Percentiles rank a stretch among this genome's conserved stretches.
phyloP scores from a whole-genome alignment of 768 basidiomycete species.

The Tricholomella constricta region DNA sequence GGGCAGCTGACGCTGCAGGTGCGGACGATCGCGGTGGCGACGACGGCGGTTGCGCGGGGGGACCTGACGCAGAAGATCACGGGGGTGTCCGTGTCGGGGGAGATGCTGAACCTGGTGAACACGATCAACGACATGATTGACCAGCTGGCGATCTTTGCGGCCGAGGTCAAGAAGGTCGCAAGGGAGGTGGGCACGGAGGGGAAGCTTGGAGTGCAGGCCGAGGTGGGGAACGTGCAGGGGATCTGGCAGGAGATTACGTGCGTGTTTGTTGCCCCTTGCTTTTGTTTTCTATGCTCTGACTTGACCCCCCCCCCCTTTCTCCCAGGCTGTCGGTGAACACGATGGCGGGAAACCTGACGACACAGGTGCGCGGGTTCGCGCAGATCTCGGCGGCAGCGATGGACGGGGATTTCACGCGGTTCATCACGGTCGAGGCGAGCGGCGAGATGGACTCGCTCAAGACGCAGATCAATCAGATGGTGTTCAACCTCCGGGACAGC shows the following conservation, averaged over 20 bases:
- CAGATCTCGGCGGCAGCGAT: constrained; percentile 98
- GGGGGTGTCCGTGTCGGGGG: constrained; percentile 91
- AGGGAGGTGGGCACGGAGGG: constrained; percentile 98
- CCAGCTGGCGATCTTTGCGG: constrained; percentile 57
- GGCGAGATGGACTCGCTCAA: constrained; percentile 99
- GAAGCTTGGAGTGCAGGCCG: constrained; percentile 97
- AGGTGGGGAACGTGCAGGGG: constrained; percentile 95
- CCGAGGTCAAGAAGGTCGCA: constrained; percentile 89
- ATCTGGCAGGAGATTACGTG: constrained; percentile 99
- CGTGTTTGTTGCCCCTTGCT: constrained; percentile 30
- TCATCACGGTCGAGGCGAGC: constrained; percentile 98
- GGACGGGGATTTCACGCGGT: constrained; percentile 97
- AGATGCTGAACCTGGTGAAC: constrained; percentile 94
- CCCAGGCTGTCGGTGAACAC: constrained; percentile 91
- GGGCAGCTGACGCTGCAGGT: constrained; percentile 87
- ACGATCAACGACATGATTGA: constrained; percentile 92
- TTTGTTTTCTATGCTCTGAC: background rate
- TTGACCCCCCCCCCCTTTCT: background rate
- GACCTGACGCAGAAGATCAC: constrained; percentile 93
- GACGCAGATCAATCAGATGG: constrained; percentile 99
- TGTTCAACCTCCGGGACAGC: constrained; percentile 92
- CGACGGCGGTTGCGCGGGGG: constrained; percentile 92
- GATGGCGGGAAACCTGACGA: constrained; percentile 96
- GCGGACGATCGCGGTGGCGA: constrained; percentile 89
- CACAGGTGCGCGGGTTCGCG: constrained; percentile 97